Base-by-base conservation (phyloP, 2,329 filamentous ascomycete species). In the Thelonectria discophora region DNA sequence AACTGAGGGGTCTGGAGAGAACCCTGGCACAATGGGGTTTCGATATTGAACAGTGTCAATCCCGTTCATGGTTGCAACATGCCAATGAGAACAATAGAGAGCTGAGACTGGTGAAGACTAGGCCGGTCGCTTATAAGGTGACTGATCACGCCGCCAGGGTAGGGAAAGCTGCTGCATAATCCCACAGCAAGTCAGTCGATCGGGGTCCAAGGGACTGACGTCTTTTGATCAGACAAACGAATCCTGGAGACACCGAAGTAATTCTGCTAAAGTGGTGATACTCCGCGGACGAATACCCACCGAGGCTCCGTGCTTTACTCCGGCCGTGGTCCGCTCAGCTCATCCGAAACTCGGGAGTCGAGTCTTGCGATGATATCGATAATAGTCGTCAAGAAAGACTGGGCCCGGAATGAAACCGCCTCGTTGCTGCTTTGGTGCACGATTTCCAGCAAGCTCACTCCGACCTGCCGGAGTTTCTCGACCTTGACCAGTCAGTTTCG, bases 381-480 rank as follows among this genome's bases (percentile, higher is more conserved):
- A 13, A 65, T 34, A 2, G 39, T 40, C 1, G 39, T 30, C 15
- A 63, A 15, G 0, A 65, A 30, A 1, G 55, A 52, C 10, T 40
- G 45, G 2, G 63, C 56, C n/a, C 60, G 60, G 2, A 42, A 30
- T 21, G 56, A 55, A 27, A 65, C 43, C 3, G 60, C 12, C 0
- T 37, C 34, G 37, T 60, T 55, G 5, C 47, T 21, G 24, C 49
- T 65, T 34, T 65, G 48, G 39, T 65, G 56, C 9, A 39, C 21
- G 15, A 63, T 63, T 46, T 61, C 60, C 3, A 65, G 46, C 12
- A 65, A 40, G n/a, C 52, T 58, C 5, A 60, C 61, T 1, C 63
- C 63, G 3, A 55, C 45, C 18, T 61, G 60, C 7, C 63, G 63
- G 24, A 65, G 63, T 63, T 65, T 65, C 53, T 65, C 63, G 11